phyloP scores from a whole-genome alignment of 1,284 basidiomycete genomes.

The Schizophyllum commune region DNA sequence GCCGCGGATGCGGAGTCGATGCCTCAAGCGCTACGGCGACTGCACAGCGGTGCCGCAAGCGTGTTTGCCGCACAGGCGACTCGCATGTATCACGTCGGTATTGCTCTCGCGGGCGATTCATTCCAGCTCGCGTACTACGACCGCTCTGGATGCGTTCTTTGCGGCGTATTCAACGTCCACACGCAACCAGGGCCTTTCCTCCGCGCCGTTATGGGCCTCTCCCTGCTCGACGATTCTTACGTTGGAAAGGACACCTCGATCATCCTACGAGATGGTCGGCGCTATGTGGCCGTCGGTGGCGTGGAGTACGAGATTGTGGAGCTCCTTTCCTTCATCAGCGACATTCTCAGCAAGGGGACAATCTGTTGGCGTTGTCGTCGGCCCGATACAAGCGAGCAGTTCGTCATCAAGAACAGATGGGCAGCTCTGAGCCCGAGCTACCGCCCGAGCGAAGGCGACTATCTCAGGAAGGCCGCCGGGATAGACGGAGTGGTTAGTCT shows the following conservation, averaged over 20 bases:
- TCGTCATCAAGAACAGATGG: constrained; percentile 7
- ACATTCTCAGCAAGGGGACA: constrained; percentile 1
- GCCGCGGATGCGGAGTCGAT: neutral
- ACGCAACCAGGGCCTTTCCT: constrained; percentile 1
- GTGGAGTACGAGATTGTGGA: constrained; percentile 1
- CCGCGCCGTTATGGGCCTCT: constrained; percentile 3
- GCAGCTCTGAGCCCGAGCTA: neutral
- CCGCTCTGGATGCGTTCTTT: constrained; percentile 3
- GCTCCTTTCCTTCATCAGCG: neutral
- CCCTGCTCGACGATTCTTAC: neutral
- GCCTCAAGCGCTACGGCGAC: neutral
- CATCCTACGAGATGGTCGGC: neutral
- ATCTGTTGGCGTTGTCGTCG: constrained; percentile 4
- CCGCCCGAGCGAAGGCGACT: constrained; percentile 1
- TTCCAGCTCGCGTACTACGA: constrained; percentile 4
- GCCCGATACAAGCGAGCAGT: neutral
- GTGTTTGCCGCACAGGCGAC: constrained; percentile 5
- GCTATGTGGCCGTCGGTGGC: constrained; percentile 1
- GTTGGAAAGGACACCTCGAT: constrained; percentile 2
- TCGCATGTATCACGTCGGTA: constrained; percentile 5
- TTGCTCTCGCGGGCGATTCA: neutral
- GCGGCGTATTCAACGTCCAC: constrained; percentile 4
- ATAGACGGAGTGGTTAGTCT: neutral
- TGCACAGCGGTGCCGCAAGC: constrained; percentile 4
- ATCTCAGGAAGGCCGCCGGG: neutral